A percentile compares a stretch with the other conserved stretches of the same genome.
Conservation (phyloP, 1,284 basidiomycete species). For the Trichosporon ovoides region DNA sequence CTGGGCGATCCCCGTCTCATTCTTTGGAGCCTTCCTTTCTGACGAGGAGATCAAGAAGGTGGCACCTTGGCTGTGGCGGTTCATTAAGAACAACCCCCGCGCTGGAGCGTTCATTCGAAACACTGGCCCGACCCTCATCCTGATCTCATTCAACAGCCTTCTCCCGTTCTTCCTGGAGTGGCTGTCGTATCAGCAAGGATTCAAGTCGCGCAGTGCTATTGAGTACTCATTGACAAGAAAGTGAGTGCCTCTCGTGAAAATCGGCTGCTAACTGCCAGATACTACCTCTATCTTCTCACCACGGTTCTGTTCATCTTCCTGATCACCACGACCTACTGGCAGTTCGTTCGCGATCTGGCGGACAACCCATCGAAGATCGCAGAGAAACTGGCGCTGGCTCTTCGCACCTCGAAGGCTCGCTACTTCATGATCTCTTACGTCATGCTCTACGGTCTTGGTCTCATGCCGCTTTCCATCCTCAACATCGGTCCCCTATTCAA, state of each 20-base stretch:
- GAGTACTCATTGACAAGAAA: constrained; percentile 91
- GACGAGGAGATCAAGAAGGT: constrained; percentile 87
- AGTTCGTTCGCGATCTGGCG: constrained; percentile 79
- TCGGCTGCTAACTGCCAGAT: constrained; percentile 54
- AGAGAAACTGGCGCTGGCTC: constrained; percentile 74
- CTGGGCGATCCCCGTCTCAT: constrained; percentile 74
- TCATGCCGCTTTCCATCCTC: constrained; percentile 93
- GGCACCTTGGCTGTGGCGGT: constrained; percentile 68
- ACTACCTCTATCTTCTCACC: constrained; percentile 87
- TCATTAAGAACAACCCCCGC: constrained; percentile 74
- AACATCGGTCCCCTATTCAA: constrained; percentile 68
- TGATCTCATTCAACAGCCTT: constrained; percentile 83
- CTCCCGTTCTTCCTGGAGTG: constrained; percentile 87
- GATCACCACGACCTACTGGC: constrained; percentile 81
- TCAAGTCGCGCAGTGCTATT: constrained; percentile 80
- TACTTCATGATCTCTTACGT: constrained; percentile 96
- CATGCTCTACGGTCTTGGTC: constrained; percentile 82
- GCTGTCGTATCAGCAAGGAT: constrained; percentile 81
- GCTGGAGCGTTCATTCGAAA: constrained; percentile 86
- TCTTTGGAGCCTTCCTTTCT: constrained; percentile 76
- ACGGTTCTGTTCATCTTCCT: constrained; percentile 96
- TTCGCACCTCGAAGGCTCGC: constrained; percentile 61
- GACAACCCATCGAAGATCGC: constrained; percentile 75
- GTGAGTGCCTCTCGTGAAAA: constrained; percentile 50
- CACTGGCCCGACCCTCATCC: constrained; percentile 79